Evolutionary conservation across 2,329 filamentous ascomycete species (phyloP).

Genomic region (Dothideomycetes sp.): DNA sequence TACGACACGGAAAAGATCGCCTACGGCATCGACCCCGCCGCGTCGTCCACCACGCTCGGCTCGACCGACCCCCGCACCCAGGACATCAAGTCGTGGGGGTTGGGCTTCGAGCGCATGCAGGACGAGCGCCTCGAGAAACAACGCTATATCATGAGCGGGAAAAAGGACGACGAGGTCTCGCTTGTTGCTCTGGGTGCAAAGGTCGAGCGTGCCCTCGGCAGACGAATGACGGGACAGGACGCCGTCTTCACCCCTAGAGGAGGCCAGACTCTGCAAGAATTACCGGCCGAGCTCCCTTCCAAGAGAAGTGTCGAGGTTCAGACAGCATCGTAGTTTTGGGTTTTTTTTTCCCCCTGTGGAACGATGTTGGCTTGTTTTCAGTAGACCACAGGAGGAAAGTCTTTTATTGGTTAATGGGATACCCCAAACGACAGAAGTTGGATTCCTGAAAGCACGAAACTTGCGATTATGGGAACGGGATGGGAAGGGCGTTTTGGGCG

Average conservation of each 20-base stretch:
- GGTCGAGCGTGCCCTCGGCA: constrained; percentile 74
- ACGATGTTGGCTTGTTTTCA: no score
- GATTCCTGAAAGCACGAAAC: no score
- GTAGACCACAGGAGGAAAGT: no score
- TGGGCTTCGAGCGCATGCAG: constrained; percentile 75
- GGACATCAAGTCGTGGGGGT: constrained; percentile 65
- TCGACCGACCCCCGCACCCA: constrained; percentile 40
- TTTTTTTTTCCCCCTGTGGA: no score
- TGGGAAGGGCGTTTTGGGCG: no score
- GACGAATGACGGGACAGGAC: constrained; percentile 81
- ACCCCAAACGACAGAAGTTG: no score
- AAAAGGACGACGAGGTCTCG: constrained; percentile 72
- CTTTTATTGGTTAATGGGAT: no score
- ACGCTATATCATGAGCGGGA: constrained; percentile 65
- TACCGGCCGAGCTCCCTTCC: constrained; percentile 3
- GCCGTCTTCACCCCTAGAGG: constrained; percentile 58
- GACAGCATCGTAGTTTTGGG: no score
- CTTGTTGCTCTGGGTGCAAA: constrained; percentile 85
- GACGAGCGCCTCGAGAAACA: constrained; percentile 77
- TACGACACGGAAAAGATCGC: constrained; percentile 18
- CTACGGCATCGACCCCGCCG: constrained; percentile 13
- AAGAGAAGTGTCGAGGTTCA: constrained; percentile 8
- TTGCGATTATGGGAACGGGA: no score
- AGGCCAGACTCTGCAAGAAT: constrained; percentile 13
- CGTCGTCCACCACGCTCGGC: constrained; percentile 15